A percentile compares a stretch with the other conserved stretches of the same genome.
Evolutionary conservation across 441 rosid genomes (phyloP).

Genomic region (Gossypium lobatum): DNA sequence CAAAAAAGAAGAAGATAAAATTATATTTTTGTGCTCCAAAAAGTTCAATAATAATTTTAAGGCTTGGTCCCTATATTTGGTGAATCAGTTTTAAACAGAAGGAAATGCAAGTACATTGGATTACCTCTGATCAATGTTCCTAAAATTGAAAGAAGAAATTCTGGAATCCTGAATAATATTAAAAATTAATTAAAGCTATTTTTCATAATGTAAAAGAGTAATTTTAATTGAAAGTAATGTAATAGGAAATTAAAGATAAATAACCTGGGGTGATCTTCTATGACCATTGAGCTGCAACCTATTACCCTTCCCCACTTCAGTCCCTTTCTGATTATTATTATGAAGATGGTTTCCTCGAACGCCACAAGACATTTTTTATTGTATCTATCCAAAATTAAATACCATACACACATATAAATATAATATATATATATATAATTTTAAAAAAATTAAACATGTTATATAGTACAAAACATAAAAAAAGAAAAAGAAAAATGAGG

Average conservation of each 20-base stretch:
- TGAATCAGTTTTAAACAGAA: neutral
- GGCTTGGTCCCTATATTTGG: too few species aligned
- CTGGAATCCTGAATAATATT: slow-evolving; percentile 23
- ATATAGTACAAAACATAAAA: neutral
- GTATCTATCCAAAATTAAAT: slow-evolving; percentile 19
- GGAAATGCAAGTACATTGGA: neutral
- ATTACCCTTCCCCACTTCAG: slow-evolving; percentile 17
- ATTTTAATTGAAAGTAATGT: neutral
- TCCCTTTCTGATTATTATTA: slow-evolving; percentile 6
- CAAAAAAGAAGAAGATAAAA: neutral
- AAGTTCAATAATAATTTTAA: too few species aligned
- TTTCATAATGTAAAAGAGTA: neutral
- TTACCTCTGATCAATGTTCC: slow-evolving; percentile 29
- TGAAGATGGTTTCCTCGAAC: slow-evolving; percentile 20
- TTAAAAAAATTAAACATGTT: too few species aligned
- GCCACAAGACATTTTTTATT: slow-evolving; percentile 24
- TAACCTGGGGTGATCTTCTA: slow-evolving; percentile 23
- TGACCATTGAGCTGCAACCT: slow-evolving; percentile 15
- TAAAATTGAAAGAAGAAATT: slow-evolving; percentile 19
- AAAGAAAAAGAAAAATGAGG: neutral
- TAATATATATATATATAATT: too few species aligned
- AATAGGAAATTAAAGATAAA: neutral
- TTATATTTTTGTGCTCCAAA: too few species aligned
- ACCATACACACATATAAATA: neutral
- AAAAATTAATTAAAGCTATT: neutral